phyloP scores from a whole-genome alignment of 2,329 filamentous ascomycete genomes.

The Huntiella moniliformis region DNA sequence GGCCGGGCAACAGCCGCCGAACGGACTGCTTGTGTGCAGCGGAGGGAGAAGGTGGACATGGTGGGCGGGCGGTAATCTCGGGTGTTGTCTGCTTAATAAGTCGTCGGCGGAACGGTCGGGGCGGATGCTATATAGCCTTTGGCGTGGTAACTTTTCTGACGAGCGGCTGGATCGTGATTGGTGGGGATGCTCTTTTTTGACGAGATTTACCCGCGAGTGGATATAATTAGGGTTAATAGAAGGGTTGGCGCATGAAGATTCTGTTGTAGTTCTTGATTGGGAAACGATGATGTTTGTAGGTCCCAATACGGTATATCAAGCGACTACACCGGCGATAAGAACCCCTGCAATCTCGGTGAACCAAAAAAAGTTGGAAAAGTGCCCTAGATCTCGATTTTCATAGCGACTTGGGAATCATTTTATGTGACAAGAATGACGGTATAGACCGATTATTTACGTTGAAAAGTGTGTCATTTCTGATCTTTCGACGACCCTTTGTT shows the following conservation, averaged over 20 bases:
- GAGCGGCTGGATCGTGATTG: neutral
- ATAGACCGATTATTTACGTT: no score
- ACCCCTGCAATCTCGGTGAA: conserved; percentile 7
- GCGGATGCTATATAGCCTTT: neutral
- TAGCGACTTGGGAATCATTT: neutral
- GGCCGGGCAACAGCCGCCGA: conserved; percentile 26
- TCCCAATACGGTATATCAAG: no score
- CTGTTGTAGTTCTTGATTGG: no score
- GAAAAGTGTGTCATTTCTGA: no score
- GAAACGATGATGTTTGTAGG: no score
- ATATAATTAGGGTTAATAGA: no score
- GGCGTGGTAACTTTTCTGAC: neutral
- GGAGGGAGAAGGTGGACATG: conserved; percentile 11
- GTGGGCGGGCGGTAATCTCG: neutral
- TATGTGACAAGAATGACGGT: no score
- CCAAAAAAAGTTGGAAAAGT: conserved; percentile 9
- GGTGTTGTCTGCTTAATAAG: neutral
- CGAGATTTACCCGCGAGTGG: no score
- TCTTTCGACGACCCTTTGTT: neutral
- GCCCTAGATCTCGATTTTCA: neutral
- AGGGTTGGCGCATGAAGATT: no score
- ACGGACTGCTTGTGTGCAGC: conserved; percentile 19
- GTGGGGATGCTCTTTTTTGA: neutral
- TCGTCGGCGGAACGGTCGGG: no score
- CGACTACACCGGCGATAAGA: conserved; percentile 9